Evolutionary conservation across 1,284 basidiomycete genomes (phyloP), one percentile per base, ranked within the genome.

Genomic region (Cutaneotrichosporon arboriforme): DNA sequence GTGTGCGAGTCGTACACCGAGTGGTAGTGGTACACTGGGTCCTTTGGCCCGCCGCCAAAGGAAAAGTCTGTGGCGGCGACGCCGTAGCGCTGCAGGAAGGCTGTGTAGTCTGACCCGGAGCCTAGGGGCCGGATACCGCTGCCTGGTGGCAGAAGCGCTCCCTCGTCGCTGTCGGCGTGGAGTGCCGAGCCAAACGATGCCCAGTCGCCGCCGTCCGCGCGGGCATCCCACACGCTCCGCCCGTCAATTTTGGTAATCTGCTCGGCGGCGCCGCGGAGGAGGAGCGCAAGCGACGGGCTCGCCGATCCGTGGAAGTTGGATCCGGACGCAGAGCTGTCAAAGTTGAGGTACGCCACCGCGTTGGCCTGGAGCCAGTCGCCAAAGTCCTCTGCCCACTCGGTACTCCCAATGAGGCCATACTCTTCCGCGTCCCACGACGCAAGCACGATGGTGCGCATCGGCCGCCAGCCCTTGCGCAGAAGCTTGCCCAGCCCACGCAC

Each of bases 361-460:
- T 92, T 81, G 42, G 82, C 75, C 39, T 80, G 78, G 54, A 94
- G 83, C 84, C 87, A 93, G 26, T 83, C 78, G 8, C 84, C 78
- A 69, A 92, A 94, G 70, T 94, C 90, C 75, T 94, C 91, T 8
- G 84, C 87, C 79, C 84, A 91, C 73, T 94, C 90, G 7, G 88
- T 91, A 62, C 84, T 85, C 12, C 91, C 91, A 41, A 96, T 77
- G 35, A 94, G 79, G 23, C 90, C 90, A 57, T 90, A 90, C 83
- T 89, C 93, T 76, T 97, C 92, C 0, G 84, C 93, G 72, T 94
- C 90, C 91, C 90, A 96, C 59, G 84, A 87, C 4, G 88, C 90
- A 48, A 97, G 79, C n/a, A 94, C 75, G 63, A 94, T 83, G 15
- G 88, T 93, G 52, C 92, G 79, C 37, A 92, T 76, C 4, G 93